Evolutionary conservation across 2,329 filamentous ascomycete species (phyloP).

Genomic region (Thyridium curvatum): DNA sequence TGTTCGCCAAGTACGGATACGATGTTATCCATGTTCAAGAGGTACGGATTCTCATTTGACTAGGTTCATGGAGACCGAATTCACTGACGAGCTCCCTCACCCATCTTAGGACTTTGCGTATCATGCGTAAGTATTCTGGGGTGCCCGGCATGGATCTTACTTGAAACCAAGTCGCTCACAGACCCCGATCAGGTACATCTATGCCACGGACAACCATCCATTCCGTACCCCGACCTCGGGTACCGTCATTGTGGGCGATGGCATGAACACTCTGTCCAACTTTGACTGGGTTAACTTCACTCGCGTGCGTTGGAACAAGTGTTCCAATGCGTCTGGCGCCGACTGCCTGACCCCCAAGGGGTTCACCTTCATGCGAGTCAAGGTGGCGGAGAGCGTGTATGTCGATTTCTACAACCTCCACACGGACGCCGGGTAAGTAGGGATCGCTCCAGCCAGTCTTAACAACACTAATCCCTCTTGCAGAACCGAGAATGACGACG

Average conservation of each 20-base stretch:
- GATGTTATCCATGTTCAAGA: slow-evolving; percentile 62
- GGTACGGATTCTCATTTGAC: slow-evolving; percentile 28
- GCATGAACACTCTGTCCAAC: slow-evolving; percentile 58
- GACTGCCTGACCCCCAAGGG: slow-evolving; percentile 67
- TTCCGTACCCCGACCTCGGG: slow-evolving; percentile 59
- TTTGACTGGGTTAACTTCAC: slow-evolving; percentile 49
- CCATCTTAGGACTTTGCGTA: slow-evolving; percentile 55
- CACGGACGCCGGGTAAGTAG: slow-evolving; percentile 45
- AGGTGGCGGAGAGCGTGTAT: slow-evolving; percentile 45
- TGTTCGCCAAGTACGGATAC: slow-evolving; percentile 50
- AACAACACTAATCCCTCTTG: slow-evolving; percentile 13
- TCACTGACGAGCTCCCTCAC: too few species aligned
- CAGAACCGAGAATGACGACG: slow-evolving; percentile 39
- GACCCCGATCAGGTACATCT: slow-evolving; percentile 34
- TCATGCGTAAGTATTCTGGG: slow-evolving; percentile 41
- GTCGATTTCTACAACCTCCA: slow-evolving; percentile 63
- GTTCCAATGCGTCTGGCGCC: slow-evolving; percentile 44
- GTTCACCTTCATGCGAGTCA: slow-evolving; percentile 59
- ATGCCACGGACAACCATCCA: slow-evolving; percentile 51
- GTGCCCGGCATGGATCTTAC: too few species aligned
- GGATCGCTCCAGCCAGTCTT: too few species aligned
- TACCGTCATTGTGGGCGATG: slow-evolving; percentile 56
- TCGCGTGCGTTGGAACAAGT: slow-evolving; percentile 53
- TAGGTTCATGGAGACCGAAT: too few species aligned
- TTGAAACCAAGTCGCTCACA: too few species aligned